Percentiles rank a stretch among this genome's conserved stretches.
Conservation (phyloP, 2,329 filamentous ascomycete genomes). For the Pseudopyrenochaeta lycopersici region DNA sequence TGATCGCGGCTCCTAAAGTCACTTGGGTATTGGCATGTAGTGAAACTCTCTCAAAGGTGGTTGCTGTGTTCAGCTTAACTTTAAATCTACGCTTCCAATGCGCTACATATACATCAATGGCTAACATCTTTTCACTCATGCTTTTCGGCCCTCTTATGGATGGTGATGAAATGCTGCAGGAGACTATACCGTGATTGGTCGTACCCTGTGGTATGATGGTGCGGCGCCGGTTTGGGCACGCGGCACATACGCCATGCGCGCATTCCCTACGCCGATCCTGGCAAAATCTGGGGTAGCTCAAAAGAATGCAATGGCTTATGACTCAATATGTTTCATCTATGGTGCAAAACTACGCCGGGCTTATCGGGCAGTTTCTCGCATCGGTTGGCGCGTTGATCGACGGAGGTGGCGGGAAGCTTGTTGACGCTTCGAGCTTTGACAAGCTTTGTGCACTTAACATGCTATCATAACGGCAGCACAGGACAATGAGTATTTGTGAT, state of each 20-base stretch:
- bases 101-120: neutral
- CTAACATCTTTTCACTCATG: neutral
- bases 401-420: neutral
- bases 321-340: neutral
- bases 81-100: neutral
- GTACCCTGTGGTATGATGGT: neutral
- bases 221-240: neutral
- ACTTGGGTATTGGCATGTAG: neutral
- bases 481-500: no score
- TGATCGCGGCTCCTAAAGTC: neutral
- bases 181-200: neutral
- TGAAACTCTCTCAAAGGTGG: neutral
- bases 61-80: neutral
- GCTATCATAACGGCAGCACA: no score
- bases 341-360: neutral
- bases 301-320: neutral
- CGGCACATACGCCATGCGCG: neutral
- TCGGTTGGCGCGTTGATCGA: neutral
- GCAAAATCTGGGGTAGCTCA: neutral
- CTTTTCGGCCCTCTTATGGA: neutral
- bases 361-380: slow-evolving; percentile 1
- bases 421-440: no score
- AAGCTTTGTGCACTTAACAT: no score
- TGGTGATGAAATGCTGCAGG: neutral
- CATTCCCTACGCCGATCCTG: neutral